Conservation (phyloP, 805 yeast species). For the Myxozyma neglecta region DNA sequence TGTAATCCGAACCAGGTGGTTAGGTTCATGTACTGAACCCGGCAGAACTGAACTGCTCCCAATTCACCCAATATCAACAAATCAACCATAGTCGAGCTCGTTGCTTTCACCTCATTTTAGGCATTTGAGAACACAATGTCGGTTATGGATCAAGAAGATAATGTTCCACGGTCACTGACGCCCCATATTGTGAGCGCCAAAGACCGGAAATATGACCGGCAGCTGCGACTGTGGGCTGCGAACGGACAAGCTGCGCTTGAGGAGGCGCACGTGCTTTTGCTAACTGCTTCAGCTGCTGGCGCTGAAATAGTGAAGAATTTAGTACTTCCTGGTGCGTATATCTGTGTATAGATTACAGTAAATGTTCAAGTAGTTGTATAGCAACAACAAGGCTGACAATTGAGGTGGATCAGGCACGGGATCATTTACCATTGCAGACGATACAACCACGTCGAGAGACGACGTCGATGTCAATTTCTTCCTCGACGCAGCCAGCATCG, state of each 20-base stretch:
- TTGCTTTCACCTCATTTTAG: not conserved
- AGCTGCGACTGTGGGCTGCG: slow-evolving; percentile 80
- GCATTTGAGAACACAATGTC: not conserved
- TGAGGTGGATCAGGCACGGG: slow-evolving; percentile 51
- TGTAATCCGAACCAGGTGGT: not conserved
- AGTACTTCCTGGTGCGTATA: slow-evolving; percentile 58
- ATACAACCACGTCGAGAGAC: slow-evolving; percentile 41
- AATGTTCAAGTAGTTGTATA: no score
- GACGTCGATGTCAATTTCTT: slow-evolving; percentile 67
- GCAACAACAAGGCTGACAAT: slow-evolving; percentile 28
- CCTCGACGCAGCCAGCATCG: slow-evolving; percentile 48
- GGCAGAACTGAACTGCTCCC: not conserved
- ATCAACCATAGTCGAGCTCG: not conserved
- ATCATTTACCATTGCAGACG: slow-evolving; percentile 59
- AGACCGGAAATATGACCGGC: slow-evolving; percentile 47
- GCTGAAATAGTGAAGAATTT: slow-evolving; percentile 76
- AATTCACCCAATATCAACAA: not conserved
- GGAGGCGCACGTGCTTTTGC: slow-evolving; percentile 57
- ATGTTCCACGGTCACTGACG: slow-evolving; percentile 5
- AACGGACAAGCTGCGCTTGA: slow-evolving; percentile 68
- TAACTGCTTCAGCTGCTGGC: slow-evolving; percentile 58
- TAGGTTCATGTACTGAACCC: not conserved
- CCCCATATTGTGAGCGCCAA: slow-evolving; percentile 16
- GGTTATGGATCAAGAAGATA: not conserved
- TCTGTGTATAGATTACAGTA: slow-evolving; percentile 7